Percentiles rank a stretch among this genome's conserved stretches.
Conservation (phyloP, 2,329 filamentous ascomycete species). For the Byssothecium circinans region DNA sequence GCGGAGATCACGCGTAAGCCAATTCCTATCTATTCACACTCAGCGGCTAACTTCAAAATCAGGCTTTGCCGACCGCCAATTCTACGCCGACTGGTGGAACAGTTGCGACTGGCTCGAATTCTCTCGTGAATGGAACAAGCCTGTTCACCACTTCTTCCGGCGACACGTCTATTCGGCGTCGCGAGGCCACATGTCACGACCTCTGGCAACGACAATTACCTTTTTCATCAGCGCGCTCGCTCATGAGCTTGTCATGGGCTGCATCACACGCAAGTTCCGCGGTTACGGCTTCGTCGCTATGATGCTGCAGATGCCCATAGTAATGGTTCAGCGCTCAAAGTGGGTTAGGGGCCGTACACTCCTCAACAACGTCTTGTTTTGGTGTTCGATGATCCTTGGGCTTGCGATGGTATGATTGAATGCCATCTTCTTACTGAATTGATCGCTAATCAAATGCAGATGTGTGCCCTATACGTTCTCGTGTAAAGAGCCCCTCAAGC, state of each 20-base stretch:
- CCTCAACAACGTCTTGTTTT: conserved; percentile 77
- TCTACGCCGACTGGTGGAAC: conserved; percentile 79
- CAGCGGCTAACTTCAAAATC: conserved; percentile 6
- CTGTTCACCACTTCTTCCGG: conserved; percentile 92
- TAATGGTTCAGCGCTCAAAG: conserved; percentile 81
- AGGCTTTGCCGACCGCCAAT: conserved; percentile 87
- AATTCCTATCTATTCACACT: background rate
- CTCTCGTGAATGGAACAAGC: conserved; percentile 93
- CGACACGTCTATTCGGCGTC: conserved; percentile 91
- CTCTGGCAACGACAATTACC: conserved; percentile 81
- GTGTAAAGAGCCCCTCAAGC: conserved; percentile 21
- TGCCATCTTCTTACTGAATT: background rate
- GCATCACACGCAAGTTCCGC: conserved; percentile 93
- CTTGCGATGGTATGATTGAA: conserved; percentile 71
- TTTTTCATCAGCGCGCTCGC: conserved; percentile 87
- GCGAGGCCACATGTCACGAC: conserved; percentile 72
- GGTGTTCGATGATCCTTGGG: conserved; percentile 88
- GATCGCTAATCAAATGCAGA: conserved; percentile 26
- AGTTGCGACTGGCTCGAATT: conserved; percentile 92
- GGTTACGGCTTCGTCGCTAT: conserved; percentile 93
- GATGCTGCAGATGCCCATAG: conserved; percentile 95
- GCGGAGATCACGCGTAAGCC: conserved; percentile 77
- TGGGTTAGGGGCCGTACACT: conserved; percentile 75
- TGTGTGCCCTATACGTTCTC: conserved; percentile 46
- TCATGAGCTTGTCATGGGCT: conserved; percentile 95